Evolutionary conservation across 352 stramenopile species (phyloP).

Genomic region (Globisporangium parvum): DNA sequence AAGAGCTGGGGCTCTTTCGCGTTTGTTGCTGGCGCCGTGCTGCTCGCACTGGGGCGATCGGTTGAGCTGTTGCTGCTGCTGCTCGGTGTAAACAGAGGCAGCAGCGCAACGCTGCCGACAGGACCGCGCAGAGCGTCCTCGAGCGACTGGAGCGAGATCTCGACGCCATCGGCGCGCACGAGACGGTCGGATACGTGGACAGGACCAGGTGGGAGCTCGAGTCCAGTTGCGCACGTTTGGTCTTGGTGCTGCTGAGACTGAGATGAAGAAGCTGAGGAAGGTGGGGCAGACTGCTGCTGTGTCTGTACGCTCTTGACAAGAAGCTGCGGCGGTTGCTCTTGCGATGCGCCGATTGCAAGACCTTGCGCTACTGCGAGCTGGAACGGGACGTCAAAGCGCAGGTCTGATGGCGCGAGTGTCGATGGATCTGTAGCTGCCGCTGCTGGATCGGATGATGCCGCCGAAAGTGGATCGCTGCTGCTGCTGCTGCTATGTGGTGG

Average conservation of each 20-base stretch:
- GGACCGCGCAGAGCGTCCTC: conserved; percentile 37
- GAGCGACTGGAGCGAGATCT: conserved; percentile 36
- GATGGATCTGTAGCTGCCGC: background rate
- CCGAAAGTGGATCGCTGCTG: background rate
- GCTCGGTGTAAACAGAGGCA: conserved; percentile 40
- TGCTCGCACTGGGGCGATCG: background rate
- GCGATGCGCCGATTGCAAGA: conserved; percentile 4
- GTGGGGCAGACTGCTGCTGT: background rate
- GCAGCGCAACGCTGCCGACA: conserved; percentile 29
- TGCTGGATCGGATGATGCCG: background rate
- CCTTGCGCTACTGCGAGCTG: background rate
- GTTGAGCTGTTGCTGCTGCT: background rate
- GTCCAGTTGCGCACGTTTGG: background rate
- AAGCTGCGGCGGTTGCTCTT: background rate
- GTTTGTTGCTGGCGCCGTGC: background rate
- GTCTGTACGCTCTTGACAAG: conserved; percentile 6
- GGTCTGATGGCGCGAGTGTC: background rate
- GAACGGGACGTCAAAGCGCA: conserved; percentile 11
- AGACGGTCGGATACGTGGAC: conserved; percentile 37
- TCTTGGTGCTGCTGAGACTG: background rate
- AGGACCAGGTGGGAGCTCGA: background rate
- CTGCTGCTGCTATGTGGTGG: no score
- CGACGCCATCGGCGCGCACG: conserved; percentile 36
- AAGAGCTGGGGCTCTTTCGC: conserved; percentile 30
- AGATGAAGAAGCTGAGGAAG: no score